These are phyloP conservation scores for Zymoseptoria pseudotritici DNA, from an alignment of 2,329 filamentous ascomycete genomes.

Conservation along the genomic window DNA sequence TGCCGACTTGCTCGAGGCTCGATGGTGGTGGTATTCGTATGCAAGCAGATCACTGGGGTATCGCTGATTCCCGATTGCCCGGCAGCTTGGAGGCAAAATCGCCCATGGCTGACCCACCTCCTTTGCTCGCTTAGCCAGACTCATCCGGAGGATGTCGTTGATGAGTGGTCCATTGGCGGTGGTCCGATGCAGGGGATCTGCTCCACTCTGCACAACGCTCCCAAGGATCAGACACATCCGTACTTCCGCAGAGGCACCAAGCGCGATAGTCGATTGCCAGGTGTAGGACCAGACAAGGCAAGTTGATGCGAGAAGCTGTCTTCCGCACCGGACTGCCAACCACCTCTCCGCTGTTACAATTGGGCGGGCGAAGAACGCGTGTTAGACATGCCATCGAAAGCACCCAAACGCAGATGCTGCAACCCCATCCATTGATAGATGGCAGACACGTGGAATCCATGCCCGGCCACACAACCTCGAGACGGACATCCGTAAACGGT, in stretches of 20 bases:
- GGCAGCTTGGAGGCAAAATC: neutral
- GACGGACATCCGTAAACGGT: neutral
- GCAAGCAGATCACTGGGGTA: neutral
- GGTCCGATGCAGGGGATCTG: neutral
- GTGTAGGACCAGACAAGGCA: neutral
- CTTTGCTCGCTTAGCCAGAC: neutral
- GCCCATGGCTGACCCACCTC: neutral
- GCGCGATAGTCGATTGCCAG: neutral
- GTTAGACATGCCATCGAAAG: no score
- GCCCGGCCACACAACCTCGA: neutral
- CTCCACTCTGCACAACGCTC: neutral
- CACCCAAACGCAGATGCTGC: no score
- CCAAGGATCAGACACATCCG: neutral
- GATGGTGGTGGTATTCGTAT: neutral
- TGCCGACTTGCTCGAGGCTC: neutral
- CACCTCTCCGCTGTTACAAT: neutral
- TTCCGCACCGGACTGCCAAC: neutral
- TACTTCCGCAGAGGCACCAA: no score
- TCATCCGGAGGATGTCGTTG: neutral
- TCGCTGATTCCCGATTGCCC: neutral
- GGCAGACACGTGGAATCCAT: neutral
- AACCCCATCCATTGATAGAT: neutral
- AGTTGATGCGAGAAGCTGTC: neutral
- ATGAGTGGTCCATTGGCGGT: neutral
- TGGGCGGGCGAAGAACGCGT: neutral